Conservation (phyloP, 2,329 filamentous ascomycete genomes). For the Pseudocercospora cruenta region DNA sequence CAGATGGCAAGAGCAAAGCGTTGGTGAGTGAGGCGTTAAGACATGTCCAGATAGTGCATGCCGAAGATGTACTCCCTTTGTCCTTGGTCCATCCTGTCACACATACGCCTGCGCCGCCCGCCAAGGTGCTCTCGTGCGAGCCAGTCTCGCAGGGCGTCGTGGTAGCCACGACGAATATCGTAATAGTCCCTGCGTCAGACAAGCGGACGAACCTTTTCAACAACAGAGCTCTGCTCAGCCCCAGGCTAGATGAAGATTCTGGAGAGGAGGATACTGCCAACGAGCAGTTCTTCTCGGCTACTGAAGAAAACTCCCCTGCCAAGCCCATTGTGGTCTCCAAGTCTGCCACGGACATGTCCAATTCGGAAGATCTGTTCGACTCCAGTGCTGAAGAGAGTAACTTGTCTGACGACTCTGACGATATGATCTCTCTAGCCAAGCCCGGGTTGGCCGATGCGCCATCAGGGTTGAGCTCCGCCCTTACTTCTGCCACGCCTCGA, state of each 20-base stretch:
- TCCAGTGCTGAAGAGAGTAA: slow-evolving; percentile 71
- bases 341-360: slow-evolving; percentile 45
- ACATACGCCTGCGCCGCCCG: slow-evolving; percentile 80
- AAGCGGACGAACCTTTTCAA: slow-evolving; percentile 48
- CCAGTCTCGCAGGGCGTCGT: slow-evolving; percentile 88
- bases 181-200: slow-evolving; percentile 69
- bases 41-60: slow-evolving; percentile 75
- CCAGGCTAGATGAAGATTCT: slow-evolving; percentile 39
- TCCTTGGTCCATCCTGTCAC: slow-evolving; percentile 83
- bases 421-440: slow-evolving; percentile 86
- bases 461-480: slow-evolving; percentile 76
- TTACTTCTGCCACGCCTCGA: slow-evolving; percentile 80
- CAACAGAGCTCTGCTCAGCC: slow-evolving; percentile 35
- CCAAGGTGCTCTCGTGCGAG: slow-evolving; percentile 89
- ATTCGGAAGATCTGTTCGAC: slow-evolving; percentile 58
- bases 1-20: slow-evolving; percentile 30
- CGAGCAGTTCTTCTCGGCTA: slow-evolving; percentile 90
- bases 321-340: slow-evolving; percentile 44
- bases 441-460: slow-evolving; percentile 77
- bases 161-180: slow-evolving; percentile 76
- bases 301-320: slow-evolving; percentile 66
- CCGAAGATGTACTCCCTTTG: slow-evolving; percentile 80
- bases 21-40: slow-evolving; percentile 72
- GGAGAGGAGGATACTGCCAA: slow-evolving; percentile 70
- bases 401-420: slow-evolving; percentile 88